Evolutionary conservation across 495 filamentous ascomycete genomes (phyloP), one percentile per base, ranked within the genome.

Genomic region (Xylaria curta): DNA sequence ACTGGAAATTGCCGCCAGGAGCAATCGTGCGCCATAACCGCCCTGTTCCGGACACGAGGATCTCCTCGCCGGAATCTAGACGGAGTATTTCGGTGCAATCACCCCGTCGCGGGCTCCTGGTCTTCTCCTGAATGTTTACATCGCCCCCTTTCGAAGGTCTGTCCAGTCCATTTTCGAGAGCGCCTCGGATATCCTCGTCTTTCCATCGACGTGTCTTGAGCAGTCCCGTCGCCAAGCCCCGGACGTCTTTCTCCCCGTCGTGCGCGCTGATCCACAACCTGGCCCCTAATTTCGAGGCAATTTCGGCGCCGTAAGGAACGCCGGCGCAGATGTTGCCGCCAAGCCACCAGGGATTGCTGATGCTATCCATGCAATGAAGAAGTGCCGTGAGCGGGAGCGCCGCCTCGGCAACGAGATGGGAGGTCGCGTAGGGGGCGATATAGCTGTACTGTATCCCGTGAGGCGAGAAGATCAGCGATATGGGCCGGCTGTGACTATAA

Each of bases 251-350:
- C 21, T 87, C 87, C 17, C 87, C 89, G 73, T 92, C 90, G 53
- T 93, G 91, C 1, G 91, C 88, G 67, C 86, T 84, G 28, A 92
- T 85, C 91, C 91, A 92, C 6, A 81, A 77, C 61, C 81, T 82
- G 4, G 90, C 87, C 42, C 81, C 81, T 5, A 91, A 76, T 28
- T 82, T 84, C 8, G 78, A 77, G 1, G 87, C 90, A 19, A 90
- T 89, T 68, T 90, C 86, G 2, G 85, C 73, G 4, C 90, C 91
- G 19, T 85, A 84, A 7, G 87, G 87, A 19, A 85, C 82, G 13
- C 91, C 91, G 3, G 82, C 78, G 19, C 85, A 84, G 65, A 92
- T 84, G 36, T 87, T 88, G 1, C 91, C 91, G 54, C 90, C 91
- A 4, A 92, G 78, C 75, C 85, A 92, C 89, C 89, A 91, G 0